Evolutionary conservation across 1,284 basidiomycete genomes (phyloP).

Genomic region (Moesziomyces globuligerus): DNA sequence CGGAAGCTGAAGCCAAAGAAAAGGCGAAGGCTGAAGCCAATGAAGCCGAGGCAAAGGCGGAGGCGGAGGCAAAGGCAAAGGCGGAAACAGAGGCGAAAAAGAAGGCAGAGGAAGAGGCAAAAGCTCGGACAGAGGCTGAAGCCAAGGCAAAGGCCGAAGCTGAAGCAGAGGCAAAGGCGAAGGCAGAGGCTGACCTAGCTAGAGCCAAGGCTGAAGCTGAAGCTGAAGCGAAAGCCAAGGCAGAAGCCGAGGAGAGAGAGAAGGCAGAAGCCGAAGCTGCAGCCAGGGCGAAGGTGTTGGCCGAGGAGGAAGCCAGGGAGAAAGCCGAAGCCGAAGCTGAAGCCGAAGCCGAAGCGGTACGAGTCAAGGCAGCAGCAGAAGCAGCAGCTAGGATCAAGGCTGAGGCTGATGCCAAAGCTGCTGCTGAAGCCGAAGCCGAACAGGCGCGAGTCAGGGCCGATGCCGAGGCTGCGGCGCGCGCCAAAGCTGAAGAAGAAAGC

Average conservation of each 20-base stretch:
- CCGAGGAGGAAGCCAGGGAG: no score
- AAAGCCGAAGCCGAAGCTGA: no score
- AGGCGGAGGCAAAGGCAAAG: slow-evolving; percentile 4
- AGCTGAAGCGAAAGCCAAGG: slow-evolving; percentile 3
- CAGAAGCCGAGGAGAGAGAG: slow-evolving; percentile 4
- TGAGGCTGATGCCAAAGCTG: slow-evolving; percentile 1
- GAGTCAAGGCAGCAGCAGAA: slow-evolving; percentile 3
- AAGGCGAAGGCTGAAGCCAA: slow-evolving; percentile 1
- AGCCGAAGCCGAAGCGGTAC: slow-evolving; percentile 7
- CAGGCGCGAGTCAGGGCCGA: background rate
- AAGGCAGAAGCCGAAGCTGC: background rate
- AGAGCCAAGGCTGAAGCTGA: slow-evolving; percentile 5
- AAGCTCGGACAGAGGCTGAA: background rate
- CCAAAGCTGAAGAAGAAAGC: slow-evolving; percentile 8
- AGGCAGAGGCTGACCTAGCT: slow-evolving; percentile 4
- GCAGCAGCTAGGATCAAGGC: slow-evolving; percentile 2
- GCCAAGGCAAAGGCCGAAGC: slow-evolving; percentile 6
- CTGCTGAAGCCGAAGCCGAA: slow-evolving; percentile 6
- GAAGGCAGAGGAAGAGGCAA: background rate
- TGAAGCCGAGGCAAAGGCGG: slow-evolving; percentile 1
- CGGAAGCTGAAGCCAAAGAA: slow-evolving; percentile 1
- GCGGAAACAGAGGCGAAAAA: slow-evolving; percentile 7
- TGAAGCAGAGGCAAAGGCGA: slow-evolving; percentile 5
- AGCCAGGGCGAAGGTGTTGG: no score
- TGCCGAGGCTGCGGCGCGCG: slow-evolving; percentile 1